Conservation (phyloP, 2,329 filamentous ascomycete genomes). For the Ploettnerulaceae sp. region DNA sequence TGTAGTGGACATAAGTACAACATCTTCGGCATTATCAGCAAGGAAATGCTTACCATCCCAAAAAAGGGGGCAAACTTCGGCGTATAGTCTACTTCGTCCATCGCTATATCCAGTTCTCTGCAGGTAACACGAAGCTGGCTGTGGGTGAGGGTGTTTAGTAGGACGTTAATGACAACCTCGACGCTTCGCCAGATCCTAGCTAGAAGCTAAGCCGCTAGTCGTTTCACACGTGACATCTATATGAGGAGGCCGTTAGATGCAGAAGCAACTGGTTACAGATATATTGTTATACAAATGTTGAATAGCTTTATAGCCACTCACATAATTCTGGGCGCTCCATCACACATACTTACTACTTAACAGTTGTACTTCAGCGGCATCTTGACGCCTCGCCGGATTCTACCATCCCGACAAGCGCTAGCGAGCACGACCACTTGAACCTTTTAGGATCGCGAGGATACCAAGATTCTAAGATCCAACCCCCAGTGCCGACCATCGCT, state of each 20-base stretch:
- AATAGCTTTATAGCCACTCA: background rate
- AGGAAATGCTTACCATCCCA: constrained; percentile 65
- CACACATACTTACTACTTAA: background rate
- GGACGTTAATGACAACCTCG: constrained; percentile 15
- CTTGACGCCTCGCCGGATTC: constrained; percentile 9
- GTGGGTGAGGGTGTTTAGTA: constrained; percentile 13
- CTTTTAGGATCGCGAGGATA: constrained; percentile 24
- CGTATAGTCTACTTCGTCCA: constrained; percentile 55
- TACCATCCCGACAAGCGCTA: constrained; percentile 5
- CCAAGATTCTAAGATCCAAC: constrained; percentile 17
- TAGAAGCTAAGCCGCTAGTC: no score
- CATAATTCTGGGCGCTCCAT: background rate
- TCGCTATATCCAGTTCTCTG: constrained; percentile 34
- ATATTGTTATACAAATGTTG: background rate
- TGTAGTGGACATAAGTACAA: constrained; percentile 37
- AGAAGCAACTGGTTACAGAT: background rate
- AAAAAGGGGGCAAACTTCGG: constrained; percentile 85
- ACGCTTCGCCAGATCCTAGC: no score
- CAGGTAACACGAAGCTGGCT: constrained; percentile 11
- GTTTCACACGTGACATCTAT: constrained; percentile 1
- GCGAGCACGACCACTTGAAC: constrained; percentile 14
- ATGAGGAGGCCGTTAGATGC: background rate
- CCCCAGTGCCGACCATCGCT: constrained; percentile 16
- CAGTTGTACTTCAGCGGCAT: no score
- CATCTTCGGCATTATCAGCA: constrained; percentile 9